Evolutionary conservation across 495 filamentous ascomycete species (phyloP), one percentile per base, ranked within the genome.

Genomic region (Penicillium diatomitis): DNA sequence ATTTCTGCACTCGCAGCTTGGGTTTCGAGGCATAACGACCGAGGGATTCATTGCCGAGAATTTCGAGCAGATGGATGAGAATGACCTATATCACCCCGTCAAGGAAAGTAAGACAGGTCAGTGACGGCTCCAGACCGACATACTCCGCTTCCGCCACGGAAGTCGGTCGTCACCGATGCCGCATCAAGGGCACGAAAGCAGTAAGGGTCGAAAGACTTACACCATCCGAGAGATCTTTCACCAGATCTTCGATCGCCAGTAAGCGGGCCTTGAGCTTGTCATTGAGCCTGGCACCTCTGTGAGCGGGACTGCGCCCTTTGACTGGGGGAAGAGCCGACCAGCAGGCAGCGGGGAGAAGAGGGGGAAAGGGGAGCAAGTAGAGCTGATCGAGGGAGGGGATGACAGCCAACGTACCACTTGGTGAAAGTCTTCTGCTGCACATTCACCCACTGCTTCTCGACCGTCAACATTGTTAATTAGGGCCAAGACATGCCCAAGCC

Each of bases 341-440:
- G 9, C 10, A 28, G 40, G 39, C 20, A 4, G 38, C 39, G 10
- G 40, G 33, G n/a, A 5, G 32, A 40, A 30, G 39, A 8, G 10
- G 20, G 43, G 41, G 8, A 36, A 35, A 33, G 36, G 33, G 41
- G 39, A 20, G 20, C 20, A 20, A 20, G 20, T 2, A 20, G 2
- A 20, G 20, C 20, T 20, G 39, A 12, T 32, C 30, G 41, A 32
- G n/a, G 20, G 8, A 28, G 30, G 30, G 38, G 40, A 28, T 41
- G 28, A 30, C 30, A 48, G 7, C 50, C 40, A 12, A 47, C 8
- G 20, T 31, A 89, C 88, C 92, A 97, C 83, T 97, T 97, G 12
- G 90, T 95, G 66, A 97, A 97, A n/a, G 92, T 98, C 79, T 97
- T 98, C 67, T 96, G 86, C 73, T 97, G 91, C 61, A 95, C 90